A percentile compares a stretch with the other conserved stretches of the same genome.
Conservation (phyloP, 2,329 filamentous ascomycete genomes). For the Fusarium algeriense region DNA sequence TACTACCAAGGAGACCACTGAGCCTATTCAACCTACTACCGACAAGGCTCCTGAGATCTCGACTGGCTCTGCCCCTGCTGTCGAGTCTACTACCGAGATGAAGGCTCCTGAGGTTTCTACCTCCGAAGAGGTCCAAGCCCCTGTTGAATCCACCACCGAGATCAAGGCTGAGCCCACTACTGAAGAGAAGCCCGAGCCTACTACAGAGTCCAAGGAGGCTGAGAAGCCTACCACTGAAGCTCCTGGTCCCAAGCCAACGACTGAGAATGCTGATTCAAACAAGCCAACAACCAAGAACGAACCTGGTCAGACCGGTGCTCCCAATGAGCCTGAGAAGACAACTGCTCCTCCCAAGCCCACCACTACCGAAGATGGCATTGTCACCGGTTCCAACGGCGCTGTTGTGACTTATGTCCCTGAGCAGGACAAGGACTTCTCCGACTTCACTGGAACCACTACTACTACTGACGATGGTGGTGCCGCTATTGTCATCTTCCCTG, state of each 20-base stretch:
- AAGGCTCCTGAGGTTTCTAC: background rate
- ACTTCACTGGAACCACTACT: constrained; percentile 16
- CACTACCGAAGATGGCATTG: constrained; percentile 6
- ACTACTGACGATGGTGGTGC: constrained; percentile 20
- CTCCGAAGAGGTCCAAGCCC: background rate
- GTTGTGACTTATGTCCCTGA: constrained; percentile 14
- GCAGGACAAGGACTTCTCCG: constrained; percentile 14
- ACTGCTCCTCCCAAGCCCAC: background rate
- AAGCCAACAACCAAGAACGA: background rate
- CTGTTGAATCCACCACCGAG: background rate
- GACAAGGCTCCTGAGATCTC: background rate
- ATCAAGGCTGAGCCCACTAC: background rate
- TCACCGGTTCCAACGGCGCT: constrained; percentile 10
- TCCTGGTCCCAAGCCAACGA: background rate
- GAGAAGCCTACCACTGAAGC: background rate
- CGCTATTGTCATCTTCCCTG: constrained; percentile 12
- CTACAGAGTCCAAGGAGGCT: background rate
- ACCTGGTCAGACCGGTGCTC: constrained; percentile 1
- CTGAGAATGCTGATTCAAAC: background rate
- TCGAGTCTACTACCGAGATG: background rate
- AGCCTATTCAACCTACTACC: background rate
- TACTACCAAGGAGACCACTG: background rate
- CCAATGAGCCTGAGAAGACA: constrained; percentile 8
- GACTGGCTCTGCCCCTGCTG: background rate
- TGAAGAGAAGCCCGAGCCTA: background rate